Base-by-base conservation (phyloP, 148 eudicot genomes). In the Silene latifolia region DNA sequence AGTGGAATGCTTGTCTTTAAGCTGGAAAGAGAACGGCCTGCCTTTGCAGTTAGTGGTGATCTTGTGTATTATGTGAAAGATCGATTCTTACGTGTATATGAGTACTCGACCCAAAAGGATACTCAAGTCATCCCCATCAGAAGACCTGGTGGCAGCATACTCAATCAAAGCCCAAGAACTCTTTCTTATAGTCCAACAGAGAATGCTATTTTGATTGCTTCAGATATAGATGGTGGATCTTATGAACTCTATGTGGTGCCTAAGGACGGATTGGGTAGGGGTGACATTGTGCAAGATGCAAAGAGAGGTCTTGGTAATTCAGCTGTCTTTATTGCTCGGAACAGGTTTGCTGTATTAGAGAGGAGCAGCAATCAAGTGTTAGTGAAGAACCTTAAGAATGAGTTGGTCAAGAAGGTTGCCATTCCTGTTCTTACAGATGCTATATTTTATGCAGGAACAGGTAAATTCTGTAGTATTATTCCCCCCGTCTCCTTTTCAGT, bases 1-100 rank as follows among this genome's bases (percentile, higher is more conserved):
- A 91, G 98, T 73, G 98, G 98, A 51, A 92, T 94, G 96, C 90
- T 94, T 73, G 98, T 94, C 15, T 94, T 94, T 77, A 94, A 94
- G 87, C 61, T 94, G 80, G 98, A 94, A 82, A 91, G 98, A 82
- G 98, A 93, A 70, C 89, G 98, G 27, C 98, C 98, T 23, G 98
- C 98, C 35, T 93, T 93, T 79, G 86, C 91, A 58, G 82, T 93
- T 10, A 89, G 93, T 66, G 95, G 95, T 48, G 95, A 91, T 75
- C 79, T 91, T 62, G 77, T 93, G 80, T 90, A 88, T 80, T 93
- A 91, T 76, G 93, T 91, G 70, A 93, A 90, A 80, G 98, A 91
- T 69, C 95, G 97, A 10, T 93, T 89, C 74, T 68, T 93, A 76
- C 88, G 98, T 59, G 84, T 85, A 67, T 90, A 80, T 54, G 98